Evolutionary conservation across 1,284 basidiomycete species (phyloP).

Genomic region (Hemileia vastatrix): DNA sequence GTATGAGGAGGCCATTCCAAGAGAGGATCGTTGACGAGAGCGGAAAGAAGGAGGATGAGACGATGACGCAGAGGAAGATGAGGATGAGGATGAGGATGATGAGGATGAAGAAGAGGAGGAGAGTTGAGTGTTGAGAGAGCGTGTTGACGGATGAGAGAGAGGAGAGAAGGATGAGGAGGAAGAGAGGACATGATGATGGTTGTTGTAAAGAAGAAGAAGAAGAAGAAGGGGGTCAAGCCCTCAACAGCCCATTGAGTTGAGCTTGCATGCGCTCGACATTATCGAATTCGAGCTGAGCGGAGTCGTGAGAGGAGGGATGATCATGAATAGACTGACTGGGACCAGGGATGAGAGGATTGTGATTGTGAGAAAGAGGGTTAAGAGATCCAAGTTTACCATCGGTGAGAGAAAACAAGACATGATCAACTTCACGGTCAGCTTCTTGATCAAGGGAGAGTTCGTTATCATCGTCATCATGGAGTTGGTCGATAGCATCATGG

Average conservation of each 20-base stretch:
- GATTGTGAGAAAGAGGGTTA: conserved; percentile 22
- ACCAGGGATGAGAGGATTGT: neutral
- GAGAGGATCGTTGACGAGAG: neutral
- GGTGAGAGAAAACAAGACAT: conserved; percentile 88
- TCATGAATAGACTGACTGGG: neutral
- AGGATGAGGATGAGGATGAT: neutral
- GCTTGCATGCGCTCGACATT: conserved; percentile 27
- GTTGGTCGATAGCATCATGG: conserved; percentile 46
- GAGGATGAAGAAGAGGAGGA: conserved; percentile 30
- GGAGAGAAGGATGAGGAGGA: conserved; percentile 3
- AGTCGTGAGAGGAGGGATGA: neutral
- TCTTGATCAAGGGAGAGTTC: conserved; percentile 94
- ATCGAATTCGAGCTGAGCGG: conserved; percentile 16
- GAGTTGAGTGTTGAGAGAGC: conserved; percentile 36
- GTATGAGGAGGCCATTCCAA: neutral
- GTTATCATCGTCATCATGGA: conserved; percentile 52
- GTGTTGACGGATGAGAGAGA: conserved; percentile 22
- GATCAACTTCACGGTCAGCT: conserved; percentile 93
- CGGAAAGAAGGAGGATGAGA: neutral
- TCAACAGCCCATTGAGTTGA: conserved; percentile 26
- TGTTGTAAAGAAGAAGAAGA: conserved; percentile 1
- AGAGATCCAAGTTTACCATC: conserved; percentile 76
- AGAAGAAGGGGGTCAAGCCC: neutral
- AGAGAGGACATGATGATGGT: conserved; percentile 7
- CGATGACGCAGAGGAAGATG: neutral